Percentiles rank a stretch among this genome's conserved stretches.
Evolutionary conservation across 192 early-diverging fungal genomes (phyloP).

Genomic region (Allomyces arbusculus): DNA sequence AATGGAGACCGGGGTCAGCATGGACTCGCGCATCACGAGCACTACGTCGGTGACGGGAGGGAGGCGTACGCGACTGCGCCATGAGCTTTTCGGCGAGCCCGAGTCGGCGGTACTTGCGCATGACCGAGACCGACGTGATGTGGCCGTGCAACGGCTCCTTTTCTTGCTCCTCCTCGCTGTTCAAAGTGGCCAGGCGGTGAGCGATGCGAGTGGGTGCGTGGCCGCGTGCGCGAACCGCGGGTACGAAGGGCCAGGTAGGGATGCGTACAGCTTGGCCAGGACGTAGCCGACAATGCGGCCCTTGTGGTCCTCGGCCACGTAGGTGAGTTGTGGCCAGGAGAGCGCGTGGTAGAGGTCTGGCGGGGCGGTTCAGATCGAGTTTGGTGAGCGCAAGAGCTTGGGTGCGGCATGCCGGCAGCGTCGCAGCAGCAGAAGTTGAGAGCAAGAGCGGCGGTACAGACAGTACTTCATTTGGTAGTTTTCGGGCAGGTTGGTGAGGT

Average conservation of each 20-base stretch:
- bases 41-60: too few species aligned
- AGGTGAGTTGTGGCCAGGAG: conserved; percentile 82
- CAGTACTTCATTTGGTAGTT: conserved; percentile 99
- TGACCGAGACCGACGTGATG: conserved; percentile 88
- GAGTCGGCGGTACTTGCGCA: conserved; percentile 85
- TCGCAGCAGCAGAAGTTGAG: background rate
- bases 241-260: too few species aligned
- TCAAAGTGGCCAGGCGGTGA: background rate
- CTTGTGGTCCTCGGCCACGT: conserved; percentile 80
- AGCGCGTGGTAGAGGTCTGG: conserved; percentile 57
- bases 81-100: conserved; percentile 96
- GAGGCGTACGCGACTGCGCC: conserved; percentile 58
- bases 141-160: conserved; percentile 64
- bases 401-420: background rate
- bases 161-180: conserved; percentile 70
- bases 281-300: conserved; percentile 93
- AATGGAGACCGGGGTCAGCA: too few species aligned
- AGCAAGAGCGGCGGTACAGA: conserved; percentile 16
- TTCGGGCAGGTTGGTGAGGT: conserved; percentile 90
- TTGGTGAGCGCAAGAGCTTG: background rate
- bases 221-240: too few species aligned
- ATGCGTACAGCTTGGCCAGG: conserved; percentile 75
- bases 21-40: too few species aligned
- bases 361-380: too few species aligned
- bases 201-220: background rate